These are phyloP conservation scores for Senna siamea DNA, from an alignment of 306 rosid genomes.

Conservation along the genomic window DNA sequence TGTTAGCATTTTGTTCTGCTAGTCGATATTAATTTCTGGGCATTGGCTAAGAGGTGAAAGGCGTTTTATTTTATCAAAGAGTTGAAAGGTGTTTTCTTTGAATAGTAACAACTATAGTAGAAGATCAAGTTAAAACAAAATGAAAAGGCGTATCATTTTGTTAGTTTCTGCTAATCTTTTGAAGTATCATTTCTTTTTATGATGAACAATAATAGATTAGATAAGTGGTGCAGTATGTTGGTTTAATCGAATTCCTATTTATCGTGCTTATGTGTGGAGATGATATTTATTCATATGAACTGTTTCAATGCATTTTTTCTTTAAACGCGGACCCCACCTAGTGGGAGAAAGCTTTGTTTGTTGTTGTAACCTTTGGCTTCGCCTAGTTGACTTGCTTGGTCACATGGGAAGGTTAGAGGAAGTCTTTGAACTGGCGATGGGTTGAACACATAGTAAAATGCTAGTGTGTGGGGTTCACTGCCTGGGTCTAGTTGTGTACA, in stretches of 20 bases:
- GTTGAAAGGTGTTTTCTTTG: conserved; percentile 27
- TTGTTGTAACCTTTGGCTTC: no score
- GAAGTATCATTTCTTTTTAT: conserved; percentile 3
- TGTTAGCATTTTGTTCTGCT: conserved; percentile 25
- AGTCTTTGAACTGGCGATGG: no score
- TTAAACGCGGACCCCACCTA: no score
- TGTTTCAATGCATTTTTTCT: conserved; percentile 1
- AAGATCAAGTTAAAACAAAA: conserved; percentile 23
- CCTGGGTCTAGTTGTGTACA: not conserved
- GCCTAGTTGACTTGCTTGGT: no score
- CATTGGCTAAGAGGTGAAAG: conserved; percentile 27
- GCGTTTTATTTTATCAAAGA: not conserved
- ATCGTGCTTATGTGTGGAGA: not conserved
- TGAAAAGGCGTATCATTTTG: not conserved
- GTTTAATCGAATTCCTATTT: no score
- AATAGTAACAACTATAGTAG: conserved; percentile 20
- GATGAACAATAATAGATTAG: conserved; percentile 6
- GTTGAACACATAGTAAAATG: not conserved
- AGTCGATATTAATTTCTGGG: conserved; percentile 24
- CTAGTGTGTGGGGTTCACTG: not conserved
- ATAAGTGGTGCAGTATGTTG: not conserved
- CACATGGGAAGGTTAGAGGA: not conserved
- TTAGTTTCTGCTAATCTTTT: not conserved
- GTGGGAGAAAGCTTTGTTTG: no score
- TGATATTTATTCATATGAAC: conserved; percentile 6